These are phyloP conservation scores for Paramecium pentaurelia DNA, from an alignment of 73 alveolate genomes.

Conservation along the genomic window DNA sequence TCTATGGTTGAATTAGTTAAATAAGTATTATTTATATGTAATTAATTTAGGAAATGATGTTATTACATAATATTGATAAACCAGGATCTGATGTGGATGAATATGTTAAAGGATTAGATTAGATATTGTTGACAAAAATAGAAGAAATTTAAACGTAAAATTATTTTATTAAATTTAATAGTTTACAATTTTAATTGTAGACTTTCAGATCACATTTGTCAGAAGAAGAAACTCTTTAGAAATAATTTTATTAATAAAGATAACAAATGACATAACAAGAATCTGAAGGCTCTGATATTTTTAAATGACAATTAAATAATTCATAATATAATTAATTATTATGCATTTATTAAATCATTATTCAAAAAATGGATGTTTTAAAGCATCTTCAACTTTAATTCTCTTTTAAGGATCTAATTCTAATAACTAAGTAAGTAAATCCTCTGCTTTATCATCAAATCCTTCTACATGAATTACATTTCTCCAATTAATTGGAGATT, in stretches of 20 bases:
- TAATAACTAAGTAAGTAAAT: slow-evolving; percentile 37
- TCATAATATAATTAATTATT: background rate
- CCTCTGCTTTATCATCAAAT: slow-evolving; percentile 65
- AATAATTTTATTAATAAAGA: slow-evolving; percentile 49
- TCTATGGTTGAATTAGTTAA: slow-evolving; percentile 95
- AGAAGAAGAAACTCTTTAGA: slow-evolving; percentile 50
- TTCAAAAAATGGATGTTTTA: slow-evolving; percentile 84
- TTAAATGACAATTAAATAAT: slow-evolving; percentile 76
- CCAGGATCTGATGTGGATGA: slow-evolving; percentile 99
- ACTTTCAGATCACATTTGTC: slow-evolving; percentile 41
- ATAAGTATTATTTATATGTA: slow-evolving; percentile 36
- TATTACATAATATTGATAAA: slow-evolving; percentile 95
- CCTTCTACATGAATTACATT: slow-evolving; percentile 62
- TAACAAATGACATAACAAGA: slow-evolving; percentile 66
- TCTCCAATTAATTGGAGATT: slow-evolving; percentile 67
- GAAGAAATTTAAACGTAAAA: slow-evolving; percentile 66
- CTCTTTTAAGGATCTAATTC: slow-evolving; percentile 78
- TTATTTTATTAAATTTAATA: background rate
- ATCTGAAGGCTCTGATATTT: slow-evolving; percentile 81
- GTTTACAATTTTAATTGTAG: slow-evolving; percentile 1
- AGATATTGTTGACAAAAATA: slow-evolving; percentile 80
- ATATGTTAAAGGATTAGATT: slow-evolving; percentile 89
- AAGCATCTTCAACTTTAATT: slow-evolving; percentile 83
- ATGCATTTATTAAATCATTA: background rate
- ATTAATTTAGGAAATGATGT: slow-evolving; percentile 83